Evolutionary conservation across 352 stramenopile species (phyloP), one percentile per base, ranked within the genome.

Genomic region (Sclerospora graminicola): DNA sequence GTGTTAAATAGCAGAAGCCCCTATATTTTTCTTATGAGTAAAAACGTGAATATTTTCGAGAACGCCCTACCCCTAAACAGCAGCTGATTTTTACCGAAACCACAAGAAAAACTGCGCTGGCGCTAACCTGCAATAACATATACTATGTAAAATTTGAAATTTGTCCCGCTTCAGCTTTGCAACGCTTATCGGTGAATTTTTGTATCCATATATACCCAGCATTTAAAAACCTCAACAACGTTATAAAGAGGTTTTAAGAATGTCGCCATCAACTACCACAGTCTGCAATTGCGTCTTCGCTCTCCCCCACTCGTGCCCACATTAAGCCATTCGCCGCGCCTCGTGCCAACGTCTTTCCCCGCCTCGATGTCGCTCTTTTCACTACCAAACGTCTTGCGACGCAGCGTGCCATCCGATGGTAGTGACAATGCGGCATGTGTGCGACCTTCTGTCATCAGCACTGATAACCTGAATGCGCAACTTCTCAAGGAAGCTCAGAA

Each of bases 301-400:
- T 39, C 45, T 45, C 42, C 48, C 54, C 49, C 42, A 51, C 33
- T 55, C 40, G 21, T 41, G 27, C 21, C 10, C 27, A 16, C 51
- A 62, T 66, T 60, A 54, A 51, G 48, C 52, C 57, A 66, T 63
- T 60, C 32, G 7, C 46, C 24, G 21, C 33, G 34, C 50, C 18
- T 21, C 30, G 21, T 13, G 16, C 16, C 18, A 14, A 29, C 27
- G 18, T 21, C 37, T 35, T 14, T 20, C 7, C 28, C 23, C 20
- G 9, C n/a, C 3, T 8, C 41, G 13, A 88, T 88, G 73, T 84
- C 78, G 59, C 79, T 82, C 57, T 88, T 90, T 65, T 88, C 73
- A 42, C 61, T 90, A 37, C 73, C 76, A 41, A 77, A 69, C 45
- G 69, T 82, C 18, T 73, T 88, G 46, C 68, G 75, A 21, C 61